A percentile compares a stretch with the other conserved stretches of the same genome.
phyloP scores from a whole-genome alignment of 1,284 basidiomycete genomes.

The Heliocybe sulcata region DNA sequence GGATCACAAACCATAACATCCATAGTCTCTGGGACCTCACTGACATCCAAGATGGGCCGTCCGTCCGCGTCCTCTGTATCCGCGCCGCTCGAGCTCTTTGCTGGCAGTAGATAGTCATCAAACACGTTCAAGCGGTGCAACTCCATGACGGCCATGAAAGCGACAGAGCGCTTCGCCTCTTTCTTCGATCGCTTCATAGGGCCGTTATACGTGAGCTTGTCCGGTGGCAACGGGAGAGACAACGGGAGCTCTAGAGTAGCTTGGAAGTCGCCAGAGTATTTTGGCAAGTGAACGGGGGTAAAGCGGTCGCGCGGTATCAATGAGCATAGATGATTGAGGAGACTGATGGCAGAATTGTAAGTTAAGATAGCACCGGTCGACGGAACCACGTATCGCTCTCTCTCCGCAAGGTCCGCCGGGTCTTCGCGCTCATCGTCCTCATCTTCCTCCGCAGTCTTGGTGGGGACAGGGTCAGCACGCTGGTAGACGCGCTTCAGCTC shows the following conservation, averaged over 20 bases:
- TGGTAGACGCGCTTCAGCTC: constrained; percentile 58
- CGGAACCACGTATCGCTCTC: constrained; percentile 66
- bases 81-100: constrained; percentile 30
- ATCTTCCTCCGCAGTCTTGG: constrained; percentile 32
- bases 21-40: constrained; percentile 43
- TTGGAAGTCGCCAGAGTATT: constrained; percentile 53
- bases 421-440: constrained; percentile 35
- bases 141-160: constrained; percentile 65
- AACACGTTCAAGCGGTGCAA: constrained; percentile 68
- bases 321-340: constrained; percentile 68
- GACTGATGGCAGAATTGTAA: constrained; percentile 61
- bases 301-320: constrained; percentile 69
- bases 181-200: constrained; percentile 57
- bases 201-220: constrained; percentile 49
- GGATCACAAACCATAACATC: constrained; percentile 51
- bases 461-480: constrained; percentile 27
- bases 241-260: constrained; percentile 58
- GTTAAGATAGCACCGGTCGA: constrained; percentile 71
- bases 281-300: constrained; percentile 51
- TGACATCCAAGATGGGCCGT: constrained; percentile 30
- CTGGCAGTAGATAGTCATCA: constrained; percentile 72
- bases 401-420: constrained; percentile 46
- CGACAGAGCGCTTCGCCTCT: constrained; percentile 74
- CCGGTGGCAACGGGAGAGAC: constrained; percentile 51
- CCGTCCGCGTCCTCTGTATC: constrained; percentile 48